Percentiles rank a stretch among this genome's conserved stretches.
These are phyloP conservation scores for Funneliformis geosporum DNA, from an alignment of 192 early-diverging fungal species.

Conservation along the genomic window DNA sequence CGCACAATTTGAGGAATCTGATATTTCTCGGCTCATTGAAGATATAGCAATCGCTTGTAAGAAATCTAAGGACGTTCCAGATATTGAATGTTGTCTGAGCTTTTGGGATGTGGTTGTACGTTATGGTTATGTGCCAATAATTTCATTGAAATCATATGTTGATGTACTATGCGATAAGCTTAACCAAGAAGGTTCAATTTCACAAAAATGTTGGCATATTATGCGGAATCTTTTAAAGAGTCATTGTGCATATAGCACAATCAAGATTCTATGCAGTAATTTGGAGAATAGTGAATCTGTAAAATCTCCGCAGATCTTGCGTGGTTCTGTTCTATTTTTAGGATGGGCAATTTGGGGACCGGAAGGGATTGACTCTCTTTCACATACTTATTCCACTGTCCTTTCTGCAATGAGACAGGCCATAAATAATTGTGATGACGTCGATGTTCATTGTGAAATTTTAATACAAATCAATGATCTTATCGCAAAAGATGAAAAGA, in stretches of 20 bases:
- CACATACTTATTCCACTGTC: slow-evolving; percentile 41
- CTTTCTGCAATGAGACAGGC: slow-evolving; percentile 43
- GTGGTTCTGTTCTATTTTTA: slow-evolving; percentile 61
- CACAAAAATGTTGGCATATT: slow-evolving; percentile 54
- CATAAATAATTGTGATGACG: slow-evolving; percentile 11
- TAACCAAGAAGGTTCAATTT: slow-evolving; percentile 35
- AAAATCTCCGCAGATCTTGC: slow-evolving; percentile 35
- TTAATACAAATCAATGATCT: slow-evolving; percentile 19
- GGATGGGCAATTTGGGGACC: slow-evolving; percentile 59
- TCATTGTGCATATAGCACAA: slow-evolving; percentile 61
- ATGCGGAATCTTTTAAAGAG: slow-evolving; percentile 64
- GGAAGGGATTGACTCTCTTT: slow-evolving; percentile 41
- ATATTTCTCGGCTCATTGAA: slow-evolving; percentile 50
- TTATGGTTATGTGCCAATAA: slow-evolving; percentile 53
- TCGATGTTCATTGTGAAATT: slow-evolving; percentile 11
- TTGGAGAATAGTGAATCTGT: slow-evolving; percentile 37
- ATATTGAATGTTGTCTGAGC: slow-evolving; percentile 46
- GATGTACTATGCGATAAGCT: slow-evolving; percentile 54
- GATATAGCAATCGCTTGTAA: slow-evolving; percentile 50
- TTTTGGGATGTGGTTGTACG: slow-evolving; percentile 60
- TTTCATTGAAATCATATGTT: slow-evolving; percentile 48
- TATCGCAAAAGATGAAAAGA: slow-evolving; percentile 18
- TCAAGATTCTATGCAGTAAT: slow-evolving; percentile 57
- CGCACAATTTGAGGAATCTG: slow-evolving; percentile 56
- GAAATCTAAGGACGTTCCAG: slow-evolving; percentile 38